Percentiles rank a stretch among this genome's conserved stretches.
Evolutionary conservation across 164 flowering plant species (phyloP).

Genomic region (Vitis cinerea): DNA sequence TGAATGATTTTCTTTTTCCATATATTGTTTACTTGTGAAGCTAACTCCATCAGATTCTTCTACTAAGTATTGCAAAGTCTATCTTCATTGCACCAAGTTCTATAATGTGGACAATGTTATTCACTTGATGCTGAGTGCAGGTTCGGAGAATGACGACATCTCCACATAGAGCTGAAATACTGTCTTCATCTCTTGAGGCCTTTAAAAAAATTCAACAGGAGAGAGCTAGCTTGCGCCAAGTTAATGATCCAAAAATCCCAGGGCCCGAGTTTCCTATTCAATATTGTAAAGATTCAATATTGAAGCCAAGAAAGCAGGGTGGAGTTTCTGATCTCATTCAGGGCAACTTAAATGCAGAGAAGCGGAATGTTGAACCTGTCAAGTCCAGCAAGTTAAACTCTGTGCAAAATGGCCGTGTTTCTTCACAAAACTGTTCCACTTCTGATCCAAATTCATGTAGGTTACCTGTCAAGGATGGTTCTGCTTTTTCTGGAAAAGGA

Average conservation of each 20-base stretch:
- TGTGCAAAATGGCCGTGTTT: constrained; percentile 20
- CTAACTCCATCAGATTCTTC: background rate
- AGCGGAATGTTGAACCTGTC: constrained; percentile 37
- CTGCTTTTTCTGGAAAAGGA: constrained; percentile 37
- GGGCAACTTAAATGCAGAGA: constrained; percentile 34
- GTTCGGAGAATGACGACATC: constrained; percentile 95
- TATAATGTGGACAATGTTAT: constrained; percentile 8
- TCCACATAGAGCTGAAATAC: constrained; percentile 88
- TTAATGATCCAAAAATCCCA: constrained; percentile 21
- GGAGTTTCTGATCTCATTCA: constrained; percentile 28
- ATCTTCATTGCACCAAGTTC: constrained; percentile 7
- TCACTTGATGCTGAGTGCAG: constrained; percentile 38
- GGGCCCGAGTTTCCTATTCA: constrained; percentile 21
- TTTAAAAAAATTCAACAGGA: constrained; percentile 88
- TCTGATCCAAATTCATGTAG: constrained; percentile 32
- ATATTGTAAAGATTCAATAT: constrained; percentile 27
- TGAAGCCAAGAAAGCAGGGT: constrained; percentile 43
- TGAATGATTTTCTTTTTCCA: background rate
- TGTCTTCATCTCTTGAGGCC: constrained; percentile 92
- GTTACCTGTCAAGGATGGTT: constrained; percentile 33
- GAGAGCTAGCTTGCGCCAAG: constrained; percentile 41
- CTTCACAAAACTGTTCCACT: constrained; percentile 20
- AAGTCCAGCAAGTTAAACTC: constrained; percentile 32
- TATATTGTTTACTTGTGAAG: background rate
- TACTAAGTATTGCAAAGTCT: background rate